Base-by-base conservation (phyloP, 2,329 filamentous ascomycete genomes). In the Pseudocercospora musae region DNA sequence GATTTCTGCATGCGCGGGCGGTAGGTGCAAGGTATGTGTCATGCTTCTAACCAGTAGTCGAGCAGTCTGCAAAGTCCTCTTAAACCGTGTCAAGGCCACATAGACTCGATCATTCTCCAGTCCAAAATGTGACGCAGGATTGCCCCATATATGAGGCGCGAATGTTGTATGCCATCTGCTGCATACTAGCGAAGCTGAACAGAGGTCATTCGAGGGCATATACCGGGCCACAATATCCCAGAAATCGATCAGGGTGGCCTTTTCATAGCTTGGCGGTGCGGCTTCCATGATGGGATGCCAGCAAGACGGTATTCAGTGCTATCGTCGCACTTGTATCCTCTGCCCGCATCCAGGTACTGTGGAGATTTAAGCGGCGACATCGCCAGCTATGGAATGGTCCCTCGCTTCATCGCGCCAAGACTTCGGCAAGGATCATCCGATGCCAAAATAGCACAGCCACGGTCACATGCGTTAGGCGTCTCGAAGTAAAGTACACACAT, bases 101-200 rank as follows among this genome's bases (percentile, higher is more conserved):
- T 87, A 87, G 29, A 87, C 84, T 8, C 80, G 82, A 69, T 87
- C 85, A 69, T 87, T 84, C 57, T 86, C 80, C 2, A 79, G 78
- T 29, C 82, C 84, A 70, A 87, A 87, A 72, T 87, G 85, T 8
- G 84, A 86, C 0, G 85, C 84, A 20, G 85, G 85, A 68, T 84
- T 82, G 15, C 85, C 85, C 85, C 85, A 88, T 1, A 88, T 78
- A 65, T 83, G 81, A 2, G 84, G 84, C 57, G 81, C 79, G 66
- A 87, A 87, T n/a, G 82, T 80, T 27, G 75, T 69, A 68, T 87
- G 83, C 84, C 85, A 87, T 77, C 78, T 76, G 58, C 76, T 80
- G 68, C 81, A 85, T 8, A 87, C 85, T 27, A 86, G 73, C 4
- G 82, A 81, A 7, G 80, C 81, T 23, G 83, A 78, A 65, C 82